A percentile compares a stretch with the other conserved stretches of the same genome.
phyloP scores from a whole-genome alignment of 176 grass and related monocot genomes.

The Puccinellia tenuiflora region DNA sequence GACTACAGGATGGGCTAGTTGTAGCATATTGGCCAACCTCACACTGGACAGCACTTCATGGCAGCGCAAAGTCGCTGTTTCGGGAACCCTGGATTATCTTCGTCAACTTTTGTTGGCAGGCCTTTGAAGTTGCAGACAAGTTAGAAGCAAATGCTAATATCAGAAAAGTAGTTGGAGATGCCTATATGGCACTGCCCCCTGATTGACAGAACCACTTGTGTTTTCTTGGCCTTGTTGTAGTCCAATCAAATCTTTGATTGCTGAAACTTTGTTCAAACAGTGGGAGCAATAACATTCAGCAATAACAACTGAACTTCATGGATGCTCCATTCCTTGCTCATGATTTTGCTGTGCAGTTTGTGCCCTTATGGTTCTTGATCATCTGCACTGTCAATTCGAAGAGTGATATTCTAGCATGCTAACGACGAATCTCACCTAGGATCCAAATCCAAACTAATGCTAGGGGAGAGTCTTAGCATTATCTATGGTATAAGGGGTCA shows the following conservation, averaged over 20 bases:
- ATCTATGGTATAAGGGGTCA: background rate
- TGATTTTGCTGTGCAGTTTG: background rate
- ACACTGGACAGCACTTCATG: background rate
- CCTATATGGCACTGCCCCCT: background rate
- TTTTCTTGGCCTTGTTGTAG: background rate
- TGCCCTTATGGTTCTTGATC: background rate
- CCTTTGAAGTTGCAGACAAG: background rate
- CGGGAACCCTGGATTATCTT: background rate
- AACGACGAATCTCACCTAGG: background rate
- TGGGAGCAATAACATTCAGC: background rate
- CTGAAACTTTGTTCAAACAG: background rate
- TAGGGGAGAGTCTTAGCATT: background rate
- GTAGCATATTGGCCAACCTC: background rate
- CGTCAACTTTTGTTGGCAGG: background rate
- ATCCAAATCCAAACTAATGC: background rate
- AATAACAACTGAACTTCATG: background rate
- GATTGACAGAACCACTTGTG: background rate
- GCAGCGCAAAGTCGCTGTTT: background rate
- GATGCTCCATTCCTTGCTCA: background rate
- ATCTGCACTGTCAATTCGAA: background rate
- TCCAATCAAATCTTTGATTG: background rate
- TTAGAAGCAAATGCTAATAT: background rate
- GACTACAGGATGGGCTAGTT: constrained; percentile 43
- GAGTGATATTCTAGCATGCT: background rate
- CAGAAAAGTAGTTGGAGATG: background rate